Conservation (phyloP, 2,329 filamentous ascomycete genomes). For the Elsinoe arachidis region DNA sequence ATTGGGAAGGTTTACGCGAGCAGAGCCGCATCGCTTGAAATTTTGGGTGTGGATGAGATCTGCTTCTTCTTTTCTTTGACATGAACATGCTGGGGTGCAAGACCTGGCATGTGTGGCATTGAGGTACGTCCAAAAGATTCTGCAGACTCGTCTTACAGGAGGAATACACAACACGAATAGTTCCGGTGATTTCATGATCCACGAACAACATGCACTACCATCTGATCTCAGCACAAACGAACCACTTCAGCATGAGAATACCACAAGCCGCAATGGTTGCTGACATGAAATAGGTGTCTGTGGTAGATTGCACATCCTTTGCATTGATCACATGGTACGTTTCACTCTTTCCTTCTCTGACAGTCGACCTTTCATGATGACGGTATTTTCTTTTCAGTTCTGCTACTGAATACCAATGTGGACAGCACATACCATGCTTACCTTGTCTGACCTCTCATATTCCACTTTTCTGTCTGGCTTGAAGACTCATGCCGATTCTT, state of each 20-base stretch:
- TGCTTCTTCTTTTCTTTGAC: neutral
- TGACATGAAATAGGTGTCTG: neutral
- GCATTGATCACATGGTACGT: neutral
- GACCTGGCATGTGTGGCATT: neutral
- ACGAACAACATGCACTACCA: conserved; percentile 35
- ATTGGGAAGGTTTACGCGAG: conserved; percentile 4
- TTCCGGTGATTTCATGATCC: conserved; percentile 31
- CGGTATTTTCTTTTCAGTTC: conserved; percentile 33
- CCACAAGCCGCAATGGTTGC: neutral
- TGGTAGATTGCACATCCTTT: neutral
- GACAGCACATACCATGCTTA: conserved; percentile 30
- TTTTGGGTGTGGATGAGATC: conserved; percentile 7
- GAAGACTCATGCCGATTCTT: neutral
- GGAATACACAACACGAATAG: conserved; percentile 26
- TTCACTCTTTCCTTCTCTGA: neutral
- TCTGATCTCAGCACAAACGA: conserved; percentile 24
- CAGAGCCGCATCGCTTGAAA: conserved; percentile 8
- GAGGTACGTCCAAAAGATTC: neutral
- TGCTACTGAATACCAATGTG: conserved; percentile 31
- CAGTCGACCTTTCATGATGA: conserved; percentile 27
- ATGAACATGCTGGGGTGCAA: neutral
- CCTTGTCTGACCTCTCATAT: conserved; percentile 27
- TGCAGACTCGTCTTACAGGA: neutral
- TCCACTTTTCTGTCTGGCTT: neutral
- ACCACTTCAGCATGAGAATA: neutral